A percentile compares a stretch with the other conserved stretches of the same genome.
These are phyloP conservation scores for Penicillium pulvis DNA, from an alignment of 495 filamentous ascomycete genomes.

Conservation along the genomic window DNA sequence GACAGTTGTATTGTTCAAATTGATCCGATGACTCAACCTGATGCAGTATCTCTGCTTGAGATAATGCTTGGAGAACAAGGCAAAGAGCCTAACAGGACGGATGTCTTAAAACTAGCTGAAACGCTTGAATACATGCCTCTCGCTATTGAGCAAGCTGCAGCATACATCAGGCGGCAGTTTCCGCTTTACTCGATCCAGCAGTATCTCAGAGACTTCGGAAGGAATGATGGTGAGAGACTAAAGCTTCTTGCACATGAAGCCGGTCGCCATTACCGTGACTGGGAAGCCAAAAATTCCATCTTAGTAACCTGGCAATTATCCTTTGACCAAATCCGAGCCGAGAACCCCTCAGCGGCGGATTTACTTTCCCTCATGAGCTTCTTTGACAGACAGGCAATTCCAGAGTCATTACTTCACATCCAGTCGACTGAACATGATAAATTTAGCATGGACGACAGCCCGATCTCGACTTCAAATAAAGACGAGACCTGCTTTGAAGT, in stretches of 20 bases:
- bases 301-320: slow-evolving; percentile 18
- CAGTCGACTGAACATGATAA: background rate
- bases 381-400: slow-evolving; percentile 9
- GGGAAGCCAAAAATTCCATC: slow-evolving; percentile 11
- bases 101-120: slow-evolving; percentile 25
- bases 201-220: slow-evolving; percentile 39
- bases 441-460: too few relatives aligned
- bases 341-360: slow-evolving; percentile 8
- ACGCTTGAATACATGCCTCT: slow-evolving; percentile 51
- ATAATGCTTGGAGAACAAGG: background rate
- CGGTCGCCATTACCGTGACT: slow-evolving; percentile 5
- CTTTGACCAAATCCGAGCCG: slow-evolving; percentile 11
- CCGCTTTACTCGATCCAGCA: slow-evolving; percentile 25
- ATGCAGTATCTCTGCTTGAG: background rate
- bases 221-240: slow-evolving; percentile 7
- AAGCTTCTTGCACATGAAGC: slow-evolving; percentile 7
- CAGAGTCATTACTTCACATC: background rate
- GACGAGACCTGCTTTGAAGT: background rate
- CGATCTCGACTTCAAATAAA: background rate
- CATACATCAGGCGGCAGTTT: slow-evolving; percentile 39
- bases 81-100: background rate
- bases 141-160: slow-evolving; percentile 52
- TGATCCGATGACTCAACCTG: too few relatives aligned
- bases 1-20: too few relatives aligned
- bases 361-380: slow-evolving; percentile 15